Base-by-base conservation (phyloP, 306 rosid species). In the Cajanus cajan region DNA sequence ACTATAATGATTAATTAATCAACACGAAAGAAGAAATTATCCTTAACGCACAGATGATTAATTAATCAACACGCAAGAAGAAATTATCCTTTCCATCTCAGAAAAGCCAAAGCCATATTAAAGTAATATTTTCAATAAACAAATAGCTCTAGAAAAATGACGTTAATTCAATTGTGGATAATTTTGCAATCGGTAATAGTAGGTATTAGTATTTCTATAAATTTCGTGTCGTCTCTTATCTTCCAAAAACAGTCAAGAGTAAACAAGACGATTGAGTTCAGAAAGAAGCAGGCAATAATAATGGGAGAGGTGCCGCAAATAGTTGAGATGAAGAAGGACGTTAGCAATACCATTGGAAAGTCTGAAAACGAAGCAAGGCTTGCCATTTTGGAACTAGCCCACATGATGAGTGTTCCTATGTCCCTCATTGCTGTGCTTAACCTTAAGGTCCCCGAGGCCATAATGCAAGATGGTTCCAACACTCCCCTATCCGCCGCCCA, bases 361-460 rank as follows among this genome's bases (percentile, higher is more conserved):
- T 31, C 76, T 28, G 66, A 85, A 6, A 92, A 80, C 65, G 59
- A 55, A 76, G 93, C 86, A 0, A 85, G 93, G 15, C 54, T 90
- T 0, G 86, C 78, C n/a, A 87, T 92, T 7, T 57, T 90, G 5
- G 97, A 89, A 74, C 84, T 89, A 1, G 93, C 93, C 22, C 88
- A 92, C 90, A 90, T 90, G 91, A 92, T 90, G 72, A 90, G 96
- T 67, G 96, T 85, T 9, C 97, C 97, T 15, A 90, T 90, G 92
- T 92, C 96, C 21, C 93, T 92, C 22, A 84, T 82, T 54, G 96
- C 92, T 62, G 68, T 88, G 70, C 89, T 85, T 21, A 93, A 88
- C 41, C 93, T 92, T 82, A 89, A 88, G 43, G 88, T 90, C 43
- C 59, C 96, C 12, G 89, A 90, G 1, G 89, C 96, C 54, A 86